Base-by-base conservation (phyloP, 2,329 filamentous ascomycete genomes). In the Hymenoscyphus repandus region DNA sequence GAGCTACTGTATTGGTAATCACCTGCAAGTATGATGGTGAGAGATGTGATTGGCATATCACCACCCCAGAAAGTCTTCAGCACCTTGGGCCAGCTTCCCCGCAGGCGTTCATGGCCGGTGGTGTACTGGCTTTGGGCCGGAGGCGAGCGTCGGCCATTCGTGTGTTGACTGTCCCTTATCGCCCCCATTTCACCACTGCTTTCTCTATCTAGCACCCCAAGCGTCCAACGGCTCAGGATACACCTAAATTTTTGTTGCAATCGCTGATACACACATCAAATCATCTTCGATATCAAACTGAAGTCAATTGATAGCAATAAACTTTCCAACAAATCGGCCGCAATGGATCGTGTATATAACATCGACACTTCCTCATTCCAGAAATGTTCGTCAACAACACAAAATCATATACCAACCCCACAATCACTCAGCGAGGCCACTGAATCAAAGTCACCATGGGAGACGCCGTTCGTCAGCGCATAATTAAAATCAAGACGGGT, bases 401-500 rank as follows among this genome's bases (percentile, higher is more conserved):
- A 12, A 34, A 41, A 6, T 12, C 20, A 36, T 30, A 18, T n/a
- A 9, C 13, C 22, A 32, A 12, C 39, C 17, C 12, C 15, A 13
- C 9, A 36, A 11, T 33, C 30, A 41, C 15, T 22, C 30, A 22
- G 17, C 18, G n/a, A 20, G 3, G 12, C 13, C 17, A 22, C 37
- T 9, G 11, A 33, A 39, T n/a, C 36, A 32, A 20, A 13, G 22
- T 44, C 44, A 47, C n/a, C 12, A 47, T 47, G 49, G 45, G 44
- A 27, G 31, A 49, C 46, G 40, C 15, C 11, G 31, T 45, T 17
- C 59, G 60, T 22, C 54, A 58, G 31, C 60, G 68, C n/a, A 40
- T 67, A 45, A 52, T 56, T 10, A 55, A 57, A 42, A 57, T 64
- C 49, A 68, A 68, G 54, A 61, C 58, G 27, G 57, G 65, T 37